phyloP scores from a whole-genome alignment of 140 eudicot genomes.

The Bidens hawaiensis region DNA sequence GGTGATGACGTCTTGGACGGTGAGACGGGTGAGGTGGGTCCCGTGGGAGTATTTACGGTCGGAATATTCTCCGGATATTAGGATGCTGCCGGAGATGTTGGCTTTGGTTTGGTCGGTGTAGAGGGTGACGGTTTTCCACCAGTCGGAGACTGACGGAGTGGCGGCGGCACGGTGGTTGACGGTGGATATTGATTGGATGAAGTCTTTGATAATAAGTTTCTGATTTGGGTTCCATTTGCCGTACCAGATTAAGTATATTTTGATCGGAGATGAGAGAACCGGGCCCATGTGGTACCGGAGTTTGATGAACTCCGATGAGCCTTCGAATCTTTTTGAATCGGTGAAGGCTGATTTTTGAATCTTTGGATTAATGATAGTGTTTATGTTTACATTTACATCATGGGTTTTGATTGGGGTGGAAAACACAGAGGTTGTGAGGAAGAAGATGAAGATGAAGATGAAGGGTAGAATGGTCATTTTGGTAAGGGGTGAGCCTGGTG shows the following conservation, averaged over 20 bases:
- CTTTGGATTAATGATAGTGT: slow-evolving; percentile 33
- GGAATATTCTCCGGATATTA: slow-evolving; percentile 59
- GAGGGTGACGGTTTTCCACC: slow-evolving; percentile 75
- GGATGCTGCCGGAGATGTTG: slow-evolving; percentile 47
- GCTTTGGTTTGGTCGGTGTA: slow-evolving; percentile 83
- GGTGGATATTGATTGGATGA: slow-evolving; percentile 64
- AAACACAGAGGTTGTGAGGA: slow-evolving; percentile 6
- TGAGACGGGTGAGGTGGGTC: slow-evolving; percentile 52
- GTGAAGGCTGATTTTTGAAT: slow-evolving; percentile 40
- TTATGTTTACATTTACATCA: neutral
- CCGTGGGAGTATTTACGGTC: slow-evolving; percentile 59
- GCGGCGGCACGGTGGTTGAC: slow-evolving; percentile 32
- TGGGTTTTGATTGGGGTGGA: slow-evolving; percentile 18
- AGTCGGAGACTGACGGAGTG: slow-evolving; percentile 49
- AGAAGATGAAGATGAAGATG: neutral
- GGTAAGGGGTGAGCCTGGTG: neutral
- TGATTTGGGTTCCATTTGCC: slow-evolving; percentile 64
- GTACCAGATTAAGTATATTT: slow-evolving; percentile 66
- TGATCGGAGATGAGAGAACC: slow-evolving; percentile 71
- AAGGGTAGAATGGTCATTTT: slow-evolving; percentile 25
- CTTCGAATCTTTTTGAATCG: slow-evolving; percentile 58
- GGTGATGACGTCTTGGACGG: slow-evolving; percentile 57
- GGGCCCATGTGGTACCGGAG: slow-evolving; percentile 95
- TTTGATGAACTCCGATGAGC: slow-evolving; percentile 64
- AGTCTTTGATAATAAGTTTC: slow-evolving; percentile 54